A percentile compares a stretch with the other conserved stretches of the same genome.
Conservation (phyloP, 108 stramenopile species). For the Nannochloropsis salina region DNA sequence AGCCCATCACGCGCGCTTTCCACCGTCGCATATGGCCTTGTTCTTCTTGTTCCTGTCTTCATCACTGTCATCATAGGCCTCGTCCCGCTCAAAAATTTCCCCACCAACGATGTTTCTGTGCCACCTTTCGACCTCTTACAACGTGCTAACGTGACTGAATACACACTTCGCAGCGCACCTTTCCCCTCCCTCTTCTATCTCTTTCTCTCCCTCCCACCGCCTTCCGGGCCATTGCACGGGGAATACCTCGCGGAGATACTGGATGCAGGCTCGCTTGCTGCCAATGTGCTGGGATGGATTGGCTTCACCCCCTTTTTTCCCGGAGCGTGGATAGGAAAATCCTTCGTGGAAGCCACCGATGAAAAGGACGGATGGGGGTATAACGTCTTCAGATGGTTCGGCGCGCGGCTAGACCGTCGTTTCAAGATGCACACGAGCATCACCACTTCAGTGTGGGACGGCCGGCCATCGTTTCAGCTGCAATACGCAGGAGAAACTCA, state of each 20-base stretch:
- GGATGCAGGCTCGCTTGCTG: neutral
- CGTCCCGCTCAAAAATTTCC: neutral
- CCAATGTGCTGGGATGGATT: neutral
- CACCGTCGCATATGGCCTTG: neutral
- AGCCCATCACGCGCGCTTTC: neutral
- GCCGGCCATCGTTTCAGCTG: neutral
- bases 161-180: neutral
- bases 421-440: neutral
- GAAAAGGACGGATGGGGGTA: neutral
- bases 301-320: slow-evolving; percentile 11
- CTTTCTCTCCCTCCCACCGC: neutral
- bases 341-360: neutral
- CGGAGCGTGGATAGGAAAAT: neutral
- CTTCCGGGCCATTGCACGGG: neutral
- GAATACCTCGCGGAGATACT: neutral
- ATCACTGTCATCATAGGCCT: neutral
- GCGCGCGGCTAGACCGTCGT: neutral
- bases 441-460: neutral
- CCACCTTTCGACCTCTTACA: neutral
- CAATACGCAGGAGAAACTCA: neutral
- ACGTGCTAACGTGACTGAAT: neutral
- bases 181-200: neutral
- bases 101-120: neutral
- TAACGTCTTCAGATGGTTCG: neutral
- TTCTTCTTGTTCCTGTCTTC: neutral